Evolutionary conservation across 1,284 basidiomycete genomes (phyloP), one percentile per base, ranked within the genome.

Genomic region (Neonothopanus nambi): DNA sequence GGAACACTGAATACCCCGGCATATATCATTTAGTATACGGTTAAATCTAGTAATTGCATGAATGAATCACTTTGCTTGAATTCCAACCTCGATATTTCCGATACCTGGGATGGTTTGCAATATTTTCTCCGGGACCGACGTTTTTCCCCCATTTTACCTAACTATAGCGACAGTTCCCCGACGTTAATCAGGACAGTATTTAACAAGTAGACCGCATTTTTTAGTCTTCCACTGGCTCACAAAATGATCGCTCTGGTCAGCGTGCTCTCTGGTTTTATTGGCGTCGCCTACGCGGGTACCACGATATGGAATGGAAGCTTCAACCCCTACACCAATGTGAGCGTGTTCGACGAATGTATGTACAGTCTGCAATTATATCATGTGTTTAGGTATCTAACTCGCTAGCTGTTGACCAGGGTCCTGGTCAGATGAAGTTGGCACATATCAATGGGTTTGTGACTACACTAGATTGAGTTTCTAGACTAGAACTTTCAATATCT

Each of bases 291-390:
- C 15, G 80, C 76, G 17, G 80, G 80, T 0, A 78, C 77, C 11
- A 75, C 70, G 30, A 54, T 83, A 52, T 84, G 82, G 82, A 72
- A 72, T 55, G 82, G 77, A 8, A 74, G 64, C 45, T 84, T 85
- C 65, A 79, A 82, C 63, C 59, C 72, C 2, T 84, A 74, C 60
- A 56, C 67, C 35, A 79, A 73, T 3, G 66, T 69, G 4, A 65
- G 77, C 5, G 75, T 72, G 54, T 84, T 85, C 57, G 81, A 84
- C 61, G 71, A 76, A 55, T 84, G 81, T n/a, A n/a, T n/a, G n/a
- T 80, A 58, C 55, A 73, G 4, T 48, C 26, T 30, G 35, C n/a
- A n/a, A n/a, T n/a, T n/a, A n/a, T n/a, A n/a, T n/a, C n/a, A n/a
- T n/a, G n/a, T n/a, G n/a, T n/a, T n/a, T n/a, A n/a, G n/a, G n/a